Evolutionary conservation across 2,329 filamentous ascomycete genomes (phyloP), one percentile per base, ranked within the genome.

Genomic region (Stemphylium lycopersici): DNA sequence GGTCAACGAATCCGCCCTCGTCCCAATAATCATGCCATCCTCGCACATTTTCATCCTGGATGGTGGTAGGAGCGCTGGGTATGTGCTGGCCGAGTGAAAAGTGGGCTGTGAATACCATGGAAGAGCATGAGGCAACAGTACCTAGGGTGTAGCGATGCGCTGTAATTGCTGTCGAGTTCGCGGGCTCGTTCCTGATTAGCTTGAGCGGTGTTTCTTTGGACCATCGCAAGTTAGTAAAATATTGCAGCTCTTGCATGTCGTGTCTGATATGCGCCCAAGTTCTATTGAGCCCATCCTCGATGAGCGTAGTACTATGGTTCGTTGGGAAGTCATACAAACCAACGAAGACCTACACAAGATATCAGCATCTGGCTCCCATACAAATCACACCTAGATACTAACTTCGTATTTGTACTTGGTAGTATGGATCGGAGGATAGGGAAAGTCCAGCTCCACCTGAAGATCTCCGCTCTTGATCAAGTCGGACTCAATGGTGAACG

Each of bases 381-480:
- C 20, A 12, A 15, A 20, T 7, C 4, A 26, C 5, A 6, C 6
- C 13, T 15, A 58, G 41, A 34, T 10, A 39, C 41, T 18, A 4
- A 65, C 62, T 52, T 69, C 66, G 15, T 69, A 69, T 44, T 69
- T 68, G 42, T 67, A 69, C 10, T 48, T 29, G 10, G 62, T 68
- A 1, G 58, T 57, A 26, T 68, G 69, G 16, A 66, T 65, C 11
- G 77, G 78, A 12, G 80, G 72, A 33, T 79, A 78, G 3, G 82
- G 81, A 51, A 81, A 84, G 44, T 83, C 80, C 50, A 84, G 75
- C 58, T 82, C 83, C 6, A 84, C 59, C 1, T 77, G 74, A 10
- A 83, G 60, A 15, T 65, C 62, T 0, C 73, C 76, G 1, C 59
- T 58, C 3, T 55, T 59, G 3, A 84, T 54, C 2, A 82, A 71